Conservation (phyloP, 495 filamentous ascomycete genomes). For the Xylaria sp. region DNA sequence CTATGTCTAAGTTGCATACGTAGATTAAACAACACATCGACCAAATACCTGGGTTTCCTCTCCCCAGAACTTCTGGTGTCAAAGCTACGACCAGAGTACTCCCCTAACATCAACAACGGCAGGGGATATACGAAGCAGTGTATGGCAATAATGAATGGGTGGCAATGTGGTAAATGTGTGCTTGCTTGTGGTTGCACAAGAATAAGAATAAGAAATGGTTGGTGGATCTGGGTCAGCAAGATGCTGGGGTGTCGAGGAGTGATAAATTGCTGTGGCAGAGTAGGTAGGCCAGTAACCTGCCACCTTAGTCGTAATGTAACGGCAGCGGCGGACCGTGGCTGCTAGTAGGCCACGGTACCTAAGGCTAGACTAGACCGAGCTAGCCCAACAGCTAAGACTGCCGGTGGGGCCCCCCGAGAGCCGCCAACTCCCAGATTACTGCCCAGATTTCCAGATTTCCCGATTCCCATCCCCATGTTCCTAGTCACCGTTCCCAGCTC, state of each 20-base stretch:
- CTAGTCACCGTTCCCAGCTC: constrained; percentile 15
- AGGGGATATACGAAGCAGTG: no score
- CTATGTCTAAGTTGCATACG: not conserved
- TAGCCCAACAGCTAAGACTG: not conserved
- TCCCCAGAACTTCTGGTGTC: no score
- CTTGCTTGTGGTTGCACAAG: no score
- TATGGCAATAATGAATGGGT: no score
- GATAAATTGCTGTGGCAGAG: not conserved
- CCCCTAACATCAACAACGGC: no score
- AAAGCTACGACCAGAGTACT: no score
- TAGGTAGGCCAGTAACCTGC: not conserved
- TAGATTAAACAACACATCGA: not conserved
- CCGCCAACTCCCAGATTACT: constrained; percentile 12
- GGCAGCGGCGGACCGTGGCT: constrained; percentile 11
- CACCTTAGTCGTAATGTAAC: not conserved
- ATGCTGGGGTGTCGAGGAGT: not conserved
- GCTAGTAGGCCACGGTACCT: not conserved
- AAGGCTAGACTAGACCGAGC: not conserved
- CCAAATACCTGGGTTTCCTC: no score
- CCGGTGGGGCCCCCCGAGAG: not conserved
- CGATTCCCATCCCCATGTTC: constrained; percentile 5
- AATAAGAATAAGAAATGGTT: not conserved
- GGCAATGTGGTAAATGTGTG: not conserved
- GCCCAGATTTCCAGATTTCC: constrained; percentile 9
- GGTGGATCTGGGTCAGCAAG: not conserved